These are phyloP conservation scores for Fraxinus sp. DNA, from an alignment of 305 asterid species.

Conservation along the genomic window DNA sequence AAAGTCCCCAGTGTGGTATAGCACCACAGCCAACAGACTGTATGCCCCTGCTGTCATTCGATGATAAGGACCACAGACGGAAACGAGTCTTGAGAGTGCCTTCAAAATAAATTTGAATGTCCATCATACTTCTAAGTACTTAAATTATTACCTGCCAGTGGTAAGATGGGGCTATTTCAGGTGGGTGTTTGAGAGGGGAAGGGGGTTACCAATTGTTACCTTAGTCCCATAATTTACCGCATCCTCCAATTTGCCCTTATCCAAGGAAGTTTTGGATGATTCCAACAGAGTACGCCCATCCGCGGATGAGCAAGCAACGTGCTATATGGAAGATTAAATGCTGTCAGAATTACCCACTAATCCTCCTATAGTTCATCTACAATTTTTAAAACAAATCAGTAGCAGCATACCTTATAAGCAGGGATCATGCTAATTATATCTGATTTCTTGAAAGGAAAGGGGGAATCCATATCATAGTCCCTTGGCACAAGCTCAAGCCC, in stretches of 20 bases:
- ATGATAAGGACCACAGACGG: slow-evolving; percentile 94
- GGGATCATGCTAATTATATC: slow-evolving; percentile 86
- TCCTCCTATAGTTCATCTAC: slow-evolving; percentile 15
- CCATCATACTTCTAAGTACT: slow-evolving; percentile 16
- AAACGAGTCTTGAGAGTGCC: slow-evolving; percentile 79
- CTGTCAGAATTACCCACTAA: slow-evolving; percentile 30
- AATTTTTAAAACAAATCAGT: slow-evolving; percentile 20
- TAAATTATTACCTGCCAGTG: slow-evolving; percentile 8
- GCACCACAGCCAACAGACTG: slow-evolving; percentile 91
- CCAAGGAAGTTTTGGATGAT: slow-evolving; percentile 86
- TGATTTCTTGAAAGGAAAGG: slow-evolving; percentile 69
- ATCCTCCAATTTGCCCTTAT: slow-evolving; percentile 89
- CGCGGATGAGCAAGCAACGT: slow-evolving; percentile 92
- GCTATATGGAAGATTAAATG: slow-evolving; percentile 48
- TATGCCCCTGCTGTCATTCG: slow-evolving; percentile 96
- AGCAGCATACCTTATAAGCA: slow-evolving; percentile 60
- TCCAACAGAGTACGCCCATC: slow-evolving; percentile 91
- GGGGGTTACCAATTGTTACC: slow-evolving; percentile 39
- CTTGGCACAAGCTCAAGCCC: slow-evolving; percentile 88
- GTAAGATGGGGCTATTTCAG: background rate
- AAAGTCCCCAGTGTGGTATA: slow-evolving; percentile 91
- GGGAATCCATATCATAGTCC: slow-evolving; percentile 81
- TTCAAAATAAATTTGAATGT: slow-evolving; percentile 33
- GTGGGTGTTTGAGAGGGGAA: slow-evolving; percentile 3
- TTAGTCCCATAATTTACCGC: slow-evolving; percentile 87